These are phyloP conservation scores for Prunus mume DNA, from an alignment of 306 rosid genomes.

Conservation along the genomic window DNA sequence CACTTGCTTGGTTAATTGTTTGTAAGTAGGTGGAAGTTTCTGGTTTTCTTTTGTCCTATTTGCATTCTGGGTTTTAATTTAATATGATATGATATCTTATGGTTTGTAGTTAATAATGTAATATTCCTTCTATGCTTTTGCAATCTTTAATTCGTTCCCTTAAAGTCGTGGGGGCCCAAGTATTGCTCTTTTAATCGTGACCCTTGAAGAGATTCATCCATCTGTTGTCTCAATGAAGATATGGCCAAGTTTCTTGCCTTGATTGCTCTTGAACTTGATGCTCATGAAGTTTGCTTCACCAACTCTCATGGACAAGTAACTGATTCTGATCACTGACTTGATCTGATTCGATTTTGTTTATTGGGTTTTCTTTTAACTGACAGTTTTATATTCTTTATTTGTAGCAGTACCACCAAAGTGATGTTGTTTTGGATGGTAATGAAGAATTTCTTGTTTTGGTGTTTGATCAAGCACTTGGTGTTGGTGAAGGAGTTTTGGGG, in stretches of 20 bases:
- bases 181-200: too few relatives aligned
- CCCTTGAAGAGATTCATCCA: too few relatives aligned
- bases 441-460: conserved; percentile 56
- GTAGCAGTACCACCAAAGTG: conserved; percentile 35
- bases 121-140: too few relatives aligned
- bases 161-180: too few relatives aligned
- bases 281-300: conserved; percentile 40
- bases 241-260: conserved; percentile 35
- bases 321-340: neutral
- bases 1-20: neutral
- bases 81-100: too few relatives aligned
- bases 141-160: too few relatives aligned
- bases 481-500: conserved; percentile 52
- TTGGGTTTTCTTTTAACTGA: neutral
- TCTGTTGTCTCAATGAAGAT: too few relatives aligned
- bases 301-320: conserved; percentile 41
- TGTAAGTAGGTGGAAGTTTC: neutral
- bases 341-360: neutral
- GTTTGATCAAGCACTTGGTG: conserved; percentile 46
- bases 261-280: conserved; percentile 51
- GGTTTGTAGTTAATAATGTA: too few relatives aligned
- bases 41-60: neutral
- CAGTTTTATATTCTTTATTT: conserved; percentile 4
- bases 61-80: neutral
- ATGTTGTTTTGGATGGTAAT: conserved; percentile 46